Evolutionary conservation across 257 asterid species (phyloP).

Genomic region (Plantago elongata): DNA sequence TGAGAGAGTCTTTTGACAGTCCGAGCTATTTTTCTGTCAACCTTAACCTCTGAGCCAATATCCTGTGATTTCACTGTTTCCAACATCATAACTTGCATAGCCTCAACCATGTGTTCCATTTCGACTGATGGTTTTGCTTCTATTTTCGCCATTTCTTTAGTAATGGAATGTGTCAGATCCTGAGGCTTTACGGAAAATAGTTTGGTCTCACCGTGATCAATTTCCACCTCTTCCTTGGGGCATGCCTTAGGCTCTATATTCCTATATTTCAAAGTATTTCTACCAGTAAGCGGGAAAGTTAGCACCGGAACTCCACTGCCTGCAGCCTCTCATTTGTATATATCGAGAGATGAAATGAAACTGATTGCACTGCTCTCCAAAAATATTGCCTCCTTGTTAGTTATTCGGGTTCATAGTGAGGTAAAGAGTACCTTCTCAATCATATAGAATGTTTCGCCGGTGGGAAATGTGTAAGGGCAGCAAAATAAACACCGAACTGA

Average conservation of each 20-base stretch:
- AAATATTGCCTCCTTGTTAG: constrained; percentile 19
- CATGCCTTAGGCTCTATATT: constrained; percentile 23
- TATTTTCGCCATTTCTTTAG: constrained; percentile 12
- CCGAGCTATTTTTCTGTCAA: constrained; percentile 15
- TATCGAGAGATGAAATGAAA: constrained; percentile 82
- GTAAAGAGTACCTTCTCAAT: too few species aligned
- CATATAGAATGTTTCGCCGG: too few species aligned
- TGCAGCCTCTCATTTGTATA: constrained; percentile 66
- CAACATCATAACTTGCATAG: constrained; percentile 11
- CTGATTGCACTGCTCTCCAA: constrained; percentile 27
- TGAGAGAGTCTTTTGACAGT: constrained; percentile 22
- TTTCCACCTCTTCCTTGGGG: constrained; percentile 36
- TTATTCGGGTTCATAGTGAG: too few species aligned
- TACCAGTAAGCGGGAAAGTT: constrained; percentile 28
- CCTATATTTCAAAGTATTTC: constrained; percentile 24
- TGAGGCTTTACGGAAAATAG: constrained; percentile 2
- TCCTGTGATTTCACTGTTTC: constrained; percentile 25
- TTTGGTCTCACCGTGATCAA: constrained; percentile 15
- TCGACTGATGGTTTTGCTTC: background rate
- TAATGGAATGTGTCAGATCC: constrained; percentile 16
- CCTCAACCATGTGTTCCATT: background rate
- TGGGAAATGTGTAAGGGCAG: too few species aligned
- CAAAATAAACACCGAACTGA: too few species aligned
- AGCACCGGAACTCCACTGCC: constrained; percentile 57
- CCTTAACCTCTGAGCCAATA: constrained; percentile 19